phyloP scores from a whole-genome alignment of 2,329 filamentous ascomycete genomes.

The Xylaria sp. region DNA sequence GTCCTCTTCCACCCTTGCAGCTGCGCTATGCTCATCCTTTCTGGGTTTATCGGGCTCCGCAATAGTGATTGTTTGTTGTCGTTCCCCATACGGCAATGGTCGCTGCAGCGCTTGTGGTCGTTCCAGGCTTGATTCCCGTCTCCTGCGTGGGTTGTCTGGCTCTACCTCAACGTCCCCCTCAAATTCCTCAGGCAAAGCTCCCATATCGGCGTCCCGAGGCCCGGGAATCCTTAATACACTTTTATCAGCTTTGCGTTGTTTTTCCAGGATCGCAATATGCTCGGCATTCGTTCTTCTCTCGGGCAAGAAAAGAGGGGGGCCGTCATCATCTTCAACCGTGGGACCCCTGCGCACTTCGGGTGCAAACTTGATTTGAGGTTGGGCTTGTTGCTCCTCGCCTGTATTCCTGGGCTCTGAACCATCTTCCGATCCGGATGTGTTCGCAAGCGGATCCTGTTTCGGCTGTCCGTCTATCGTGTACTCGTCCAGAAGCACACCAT shows the following conservation, averaged over 20 bases:
- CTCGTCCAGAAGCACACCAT: constrained; percentile 64
- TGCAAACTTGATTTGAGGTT: constrained; percentile 73
- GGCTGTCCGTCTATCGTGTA: constrained; percentile 49
- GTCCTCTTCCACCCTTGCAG: constrained; percentile 56
- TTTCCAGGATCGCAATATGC: constrained; percentile 88
- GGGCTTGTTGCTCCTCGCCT: constrained; percentile 32
- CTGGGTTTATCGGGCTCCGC: constrained; percentile 67
- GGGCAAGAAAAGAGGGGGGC: constrained; percentile 62
- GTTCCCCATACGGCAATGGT: constrained; percentile 48
- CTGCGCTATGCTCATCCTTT: constrained; percentile 44
- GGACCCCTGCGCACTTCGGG: constrained; percentile 58
- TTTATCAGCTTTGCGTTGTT: constrained; percentile 79
- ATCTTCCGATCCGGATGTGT: constrained; percentile 37
- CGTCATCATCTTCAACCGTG: constrained; percentile 58
- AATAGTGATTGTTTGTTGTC: constrained; percentile 72
- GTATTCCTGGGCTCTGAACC: constrained; percentile 34
- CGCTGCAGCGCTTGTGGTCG: constrained; percentile 25
- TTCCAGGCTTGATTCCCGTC: constrained; percentile 47
- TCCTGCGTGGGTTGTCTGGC: constrained; percentile 48
- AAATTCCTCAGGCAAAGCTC: constrained; percentile 73
- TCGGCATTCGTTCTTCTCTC: constrained; percentile 71
- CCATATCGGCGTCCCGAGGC: constrained; percentile 88
- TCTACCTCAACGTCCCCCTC: constrained; percentile 50
- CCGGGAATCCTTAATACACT: constrained; percentile 88
- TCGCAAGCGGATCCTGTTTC: constrained; percentile 39